These are phyloP conservation scores for Geotrichum candidum DNA, from an alignment of 1,139 yeast species.

Conservation along the genomic window DNA sequence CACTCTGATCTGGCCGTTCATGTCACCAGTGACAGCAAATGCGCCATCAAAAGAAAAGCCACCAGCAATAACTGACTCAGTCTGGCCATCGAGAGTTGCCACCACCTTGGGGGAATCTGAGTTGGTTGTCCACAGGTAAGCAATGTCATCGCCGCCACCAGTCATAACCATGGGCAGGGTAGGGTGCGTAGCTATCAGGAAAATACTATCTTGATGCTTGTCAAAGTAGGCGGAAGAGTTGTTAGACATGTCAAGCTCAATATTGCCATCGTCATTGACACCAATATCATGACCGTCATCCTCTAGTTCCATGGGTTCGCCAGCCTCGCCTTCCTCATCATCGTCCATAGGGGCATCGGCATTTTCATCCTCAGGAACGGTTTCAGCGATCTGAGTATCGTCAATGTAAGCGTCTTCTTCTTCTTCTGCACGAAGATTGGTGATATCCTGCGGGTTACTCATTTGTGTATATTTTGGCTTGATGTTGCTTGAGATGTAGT, in stretches of 20 bases:
- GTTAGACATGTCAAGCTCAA: constrained; percentile 75
- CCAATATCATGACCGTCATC: constrained; percentile 19
- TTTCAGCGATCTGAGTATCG: constrained; percentile 28
- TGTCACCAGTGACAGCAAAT: constrained; percentile 81
- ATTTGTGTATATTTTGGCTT: constrained; percentile 3
- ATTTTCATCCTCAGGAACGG: constrained; percentile 26
- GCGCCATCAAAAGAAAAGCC: constrained; percentile 80
- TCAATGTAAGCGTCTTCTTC: constrained; percentile 24
- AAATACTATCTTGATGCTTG: constrained; percentile 77
- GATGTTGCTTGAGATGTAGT: neutral
- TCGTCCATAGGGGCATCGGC: constrained; percentile 21
- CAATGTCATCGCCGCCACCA: constrained; percentile 89
- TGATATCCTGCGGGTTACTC: constrained; percentile 3
- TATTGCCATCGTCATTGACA: constrained; percentile 34
- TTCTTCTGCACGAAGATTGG: constrained; percentile 15
- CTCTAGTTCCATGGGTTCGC: constrained; percentile 21
- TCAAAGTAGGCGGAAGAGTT: constrained; percentile 89
- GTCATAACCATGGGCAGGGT: constrained; percentile 72
- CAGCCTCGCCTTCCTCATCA: constrained; percentile 21
- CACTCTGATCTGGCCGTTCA: constrained; percentile 80
- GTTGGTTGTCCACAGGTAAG: constrained; percentile 88
- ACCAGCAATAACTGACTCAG: constrained; percentile 81
- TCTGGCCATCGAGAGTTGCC: constrained; percentile 68
- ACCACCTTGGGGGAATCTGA: constrained; percentile 75
- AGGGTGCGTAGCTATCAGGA: constrained; percentile 74